Conservation (phyloP, 192 early-diverging fungal genomes). For the Gamsiella multidivaricata region DNA sequence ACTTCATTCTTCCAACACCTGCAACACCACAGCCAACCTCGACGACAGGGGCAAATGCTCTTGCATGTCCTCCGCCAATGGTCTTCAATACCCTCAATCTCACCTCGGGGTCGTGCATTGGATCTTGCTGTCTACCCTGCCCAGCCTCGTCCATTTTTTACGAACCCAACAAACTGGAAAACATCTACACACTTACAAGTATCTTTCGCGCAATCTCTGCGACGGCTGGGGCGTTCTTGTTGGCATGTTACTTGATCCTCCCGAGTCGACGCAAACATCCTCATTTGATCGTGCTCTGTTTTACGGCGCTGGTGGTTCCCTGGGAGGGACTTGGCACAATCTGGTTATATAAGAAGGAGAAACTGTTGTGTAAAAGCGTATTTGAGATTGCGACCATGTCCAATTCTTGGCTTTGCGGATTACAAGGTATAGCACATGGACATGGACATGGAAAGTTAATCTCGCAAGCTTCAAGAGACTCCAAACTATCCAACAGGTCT, state of each 20-base stretch:
- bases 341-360: constrained; percentile 22
- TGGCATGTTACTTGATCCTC: constrained; percentile 12
- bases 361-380: constrained; percentile 31
- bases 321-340: constrained; percentile 29
- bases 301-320: constrained; percentile 22
- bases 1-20: constrained; percentile 1
- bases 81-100: constrained; percentile 13
- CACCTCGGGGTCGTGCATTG: constrained; percentile 9
- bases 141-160: constrained; percentile 35
- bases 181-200: constrained; percentile 27
- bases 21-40: not conserved
- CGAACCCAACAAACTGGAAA: constrained; percentile 17
- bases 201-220: constrained; percentile 17
- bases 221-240: not conserved
- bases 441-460: too few relatives aligned
- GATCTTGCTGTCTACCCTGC: constrained; percentile 34
- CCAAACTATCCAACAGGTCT: too few relatives aligned
- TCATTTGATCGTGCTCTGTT: constrained; percentile 21
- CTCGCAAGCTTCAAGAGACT: too few relatives aligned
- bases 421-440: constrained; percentile 37
- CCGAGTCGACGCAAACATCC: constrained; percentile 39
- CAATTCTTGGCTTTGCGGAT: constrained; percentile 40
- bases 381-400: constrained; percentile 35
- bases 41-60: not conserved
- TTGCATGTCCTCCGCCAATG: constrained; percentile 29